A percentile compares a stretch with the other conserved stretches of the same genome.
Conservation (phyloP, 495 filamentous ascomycete genomes). For the Podospora pseudoanserina region DNA sequence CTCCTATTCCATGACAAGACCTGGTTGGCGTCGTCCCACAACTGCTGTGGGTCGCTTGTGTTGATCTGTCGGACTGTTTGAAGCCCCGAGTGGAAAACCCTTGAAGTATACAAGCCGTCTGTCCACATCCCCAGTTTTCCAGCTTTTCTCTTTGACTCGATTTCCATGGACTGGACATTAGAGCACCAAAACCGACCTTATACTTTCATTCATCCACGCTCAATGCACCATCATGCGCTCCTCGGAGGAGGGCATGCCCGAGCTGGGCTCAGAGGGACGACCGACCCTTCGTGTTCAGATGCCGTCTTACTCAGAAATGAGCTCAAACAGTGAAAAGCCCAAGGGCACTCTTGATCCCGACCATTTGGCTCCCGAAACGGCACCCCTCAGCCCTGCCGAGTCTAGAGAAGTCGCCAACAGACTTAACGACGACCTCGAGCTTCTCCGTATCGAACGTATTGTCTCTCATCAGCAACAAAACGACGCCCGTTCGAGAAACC, state of each 20-base stretch:
- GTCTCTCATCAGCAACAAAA: slow-evolving; percentile 53
- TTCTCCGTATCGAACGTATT: slow-evolving; percentile 77
- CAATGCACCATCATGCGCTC: slow-evolving; percentile 15
- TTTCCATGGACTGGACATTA: background rate
- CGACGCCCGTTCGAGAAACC: slow-evolving; percentile 35
- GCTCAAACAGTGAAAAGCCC: slow-evolving; percentile 22
- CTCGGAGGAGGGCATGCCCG: slow-evolving; percentile 10
- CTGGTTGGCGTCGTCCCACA: slow-evolving; percentile 14
- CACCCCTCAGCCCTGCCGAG: slow-evolving; percentile 17
- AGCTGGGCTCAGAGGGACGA: slow-evolving; percentile 8
- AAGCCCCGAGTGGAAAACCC: background rate
- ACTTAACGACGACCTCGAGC: slow-evolving; percentile 78
- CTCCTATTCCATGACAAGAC: slow-evolving; percentile 5
- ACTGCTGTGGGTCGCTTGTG: slow-evolving; percentile 10
- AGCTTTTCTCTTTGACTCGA: background rate
- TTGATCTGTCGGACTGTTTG: slow-evolving; percentile 8
- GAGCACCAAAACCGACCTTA: background rate
- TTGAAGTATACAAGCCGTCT: background rate
- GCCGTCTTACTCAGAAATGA: slow-evolving; percentile 22
- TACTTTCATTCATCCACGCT: background rate
- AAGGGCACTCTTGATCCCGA: slow-evolving; percentile 23
- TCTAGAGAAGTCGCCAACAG: slow-evolving; percentile 62
- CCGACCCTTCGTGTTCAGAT: slow-evolving; percentile 27
- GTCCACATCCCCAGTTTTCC: background rate
- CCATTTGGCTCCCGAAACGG: slow-evolving; percentile 20